Conservation (phyloP, 495 filamentous ascomycete genomes). For the Penicillium turbatum region DNA sequence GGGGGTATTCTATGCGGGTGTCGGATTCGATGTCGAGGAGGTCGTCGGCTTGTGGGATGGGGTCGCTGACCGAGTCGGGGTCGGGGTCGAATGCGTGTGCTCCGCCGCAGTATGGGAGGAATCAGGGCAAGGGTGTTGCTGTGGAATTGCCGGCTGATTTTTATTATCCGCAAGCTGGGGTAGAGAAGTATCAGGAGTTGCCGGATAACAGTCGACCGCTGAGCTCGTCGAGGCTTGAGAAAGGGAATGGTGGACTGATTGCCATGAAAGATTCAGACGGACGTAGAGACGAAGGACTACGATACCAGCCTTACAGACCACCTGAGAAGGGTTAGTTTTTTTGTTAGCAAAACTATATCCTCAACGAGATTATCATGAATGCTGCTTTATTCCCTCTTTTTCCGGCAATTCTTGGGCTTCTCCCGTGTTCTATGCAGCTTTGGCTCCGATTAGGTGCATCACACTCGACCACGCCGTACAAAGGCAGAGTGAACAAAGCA, state of each 20-base stretch:
- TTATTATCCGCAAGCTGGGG: not conserved
- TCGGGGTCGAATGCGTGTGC: not conserved
- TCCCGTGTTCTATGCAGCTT: too few relatives aligned
- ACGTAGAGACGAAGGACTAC: not conserved
- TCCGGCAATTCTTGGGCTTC: too few relatives aligned
- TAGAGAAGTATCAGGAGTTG: not conserved
- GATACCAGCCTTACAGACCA: not conserved
- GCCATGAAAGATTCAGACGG: not conserved
- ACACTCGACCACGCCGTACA: too few relatives aligned
- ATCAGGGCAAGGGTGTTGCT: not conserved
- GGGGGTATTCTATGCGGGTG: not conserved
- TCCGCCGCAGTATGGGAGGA: not conserved
- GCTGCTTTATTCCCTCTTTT: too few relatives aligned
- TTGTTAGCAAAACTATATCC: not conserved
- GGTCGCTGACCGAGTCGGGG: not conserved
- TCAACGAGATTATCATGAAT: not conserved
- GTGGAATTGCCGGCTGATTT: slow-evolving; percentile 13
- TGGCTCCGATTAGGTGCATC: too few relatives aligned
- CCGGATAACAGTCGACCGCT: not conserved
- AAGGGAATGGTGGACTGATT: not conserved
- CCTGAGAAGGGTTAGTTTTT: not conserved
- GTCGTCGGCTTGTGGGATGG: not conserved
- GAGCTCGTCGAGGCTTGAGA: not conserved
- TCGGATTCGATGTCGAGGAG: slow-evolving; percentile 5
- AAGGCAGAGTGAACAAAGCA: too few relatives aligned